Evolutionary conservation across 169 alveolate species (phyloP), one percentile per base, ranked within the genome.

Genomic region (Plasmodium knowlesi): DNA sequence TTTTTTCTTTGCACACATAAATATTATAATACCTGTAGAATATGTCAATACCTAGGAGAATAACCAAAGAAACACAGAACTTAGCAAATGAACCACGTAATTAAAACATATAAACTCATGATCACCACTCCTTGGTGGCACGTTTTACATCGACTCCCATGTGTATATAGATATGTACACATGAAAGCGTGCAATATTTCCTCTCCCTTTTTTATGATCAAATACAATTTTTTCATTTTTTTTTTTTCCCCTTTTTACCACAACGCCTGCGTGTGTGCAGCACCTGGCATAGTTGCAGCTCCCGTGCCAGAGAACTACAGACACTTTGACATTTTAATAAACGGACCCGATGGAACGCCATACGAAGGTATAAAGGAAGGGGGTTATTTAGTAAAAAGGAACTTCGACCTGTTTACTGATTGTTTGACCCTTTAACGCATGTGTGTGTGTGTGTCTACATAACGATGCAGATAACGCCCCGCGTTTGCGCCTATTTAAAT

Each of bases 331-430:
- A 98, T 99, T 54, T 92, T 93, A 91, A 98, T 99, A 97, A 95
- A 96, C 34, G 99, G 99, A 1, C 99, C 99, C 16, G 98, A 96
- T 14, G 98, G 99, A 43, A 98, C 99, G 5, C 99, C 99, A 61
- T 99, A 98, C 96, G 99, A 98, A 94, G 99, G 99, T 95, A 78
- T 94, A 92, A 5, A 8, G 32, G 83, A 39, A 39, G 6, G 30
- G 10, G 6, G 76, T 61, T 12, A 19, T 61, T n/a, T 61, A 14
- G 37, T 61, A 25, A 61, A 61, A 19, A 25, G n/a, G 76, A 46
- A 12, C n/a, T 19, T 61, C 76, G 6, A n/a, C 28, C 25, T 0
- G 30, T 30, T 72, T 72, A n/a, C 72, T 0, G 22, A n/a, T 16
- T 32, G 41, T 9, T 80, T 41, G 34, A 41, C 54, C 22, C 28